Percentiles rank a stretch among this genome's conserved stretches.
Conservation (phyloP, 345 rosid species). For the Aquilaria yunnanensis region DNA sequence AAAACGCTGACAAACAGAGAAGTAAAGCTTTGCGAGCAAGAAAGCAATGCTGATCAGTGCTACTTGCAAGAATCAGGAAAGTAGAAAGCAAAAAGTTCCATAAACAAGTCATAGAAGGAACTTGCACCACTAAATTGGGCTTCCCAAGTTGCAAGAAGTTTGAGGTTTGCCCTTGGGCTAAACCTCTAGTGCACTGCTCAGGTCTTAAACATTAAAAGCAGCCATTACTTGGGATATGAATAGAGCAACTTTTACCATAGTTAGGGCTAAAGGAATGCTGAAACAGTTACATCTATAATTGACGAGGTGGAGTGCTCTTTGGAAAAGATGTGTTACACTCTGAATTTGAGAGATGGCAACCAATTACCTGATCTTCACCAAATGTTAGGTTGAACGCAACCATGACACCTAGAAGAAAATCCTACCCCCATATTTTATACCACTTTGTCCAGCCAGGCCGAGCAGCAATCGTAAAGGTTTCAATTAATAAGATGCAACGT, state of each 20-base stretch:
- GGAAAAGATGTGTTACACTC: neutral
- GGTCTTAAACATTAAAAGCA: neutral
- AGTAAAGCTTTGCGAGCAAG: too few species aligned
- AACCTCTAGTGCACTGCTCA: neutral
- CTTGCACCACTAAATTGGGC: neutral
- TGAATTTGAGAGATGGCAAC: too few species aligned
- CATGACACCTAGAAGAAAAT: slow-evolving; percentile 70
- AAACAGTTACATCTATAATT: neutral
- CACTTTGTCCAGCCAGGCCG: too few species aligned
- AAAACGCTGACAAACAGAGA: neutral
- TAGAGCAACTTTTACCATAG: neutral
- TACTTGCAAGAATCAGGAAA: neutral
- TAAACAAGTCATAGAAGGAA: too few species aligned
- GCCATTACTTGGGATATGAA: neutral
- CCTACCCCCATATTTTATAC: slow-evolving; percentile 96
- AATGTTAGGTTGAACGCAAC: slow-evolving; percentile 66
- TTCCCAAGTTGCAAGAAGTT: too few species aligned
- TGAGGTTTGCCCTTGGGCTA: too few species aligned
- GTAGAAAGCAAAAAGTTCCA: neutral
- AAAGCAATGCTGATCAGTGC: too few species aligned
- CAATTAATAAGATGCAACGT: neutral
- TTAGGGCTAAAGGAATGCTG: neutral
- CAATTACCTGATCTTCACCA: slow-evolving; percentile 44
- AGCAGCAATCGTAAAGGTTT: too few species aligned
- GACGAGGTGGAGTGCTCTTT: too few species aligned